A percentile compares a stretch with the other conserved stretches of the same genome.
phyloP scores from a whole-genome alignment of 225 moss, liverwort and hornwort species.

The Ulota crispa region DNA sequence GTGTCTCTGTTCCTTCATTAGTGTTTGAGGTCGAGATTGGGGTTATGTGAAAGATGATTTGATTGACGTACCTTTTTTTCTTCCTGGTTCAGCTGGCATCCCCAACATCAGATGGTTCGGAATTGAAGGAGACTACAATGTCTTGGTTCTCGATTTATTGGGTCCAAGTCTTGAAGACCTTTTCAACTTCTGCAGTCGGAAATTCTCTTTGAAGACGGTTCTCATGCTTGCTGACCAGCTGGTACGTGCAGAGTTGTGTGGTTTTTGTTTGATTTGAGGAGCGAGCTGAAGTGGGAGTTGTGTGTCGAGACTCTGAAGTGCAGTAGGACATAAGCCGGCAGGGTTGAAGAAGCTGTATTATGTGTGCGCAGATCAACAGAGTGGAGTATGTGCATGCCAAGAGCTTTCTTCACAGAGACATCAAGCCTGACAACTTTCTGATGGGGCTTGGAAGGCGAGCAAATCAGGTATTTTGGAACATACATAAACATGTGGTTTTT shows the following conservation, averaged over 20 bases:
- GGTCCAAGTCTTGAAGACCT: slow-evolving; percentile 95
- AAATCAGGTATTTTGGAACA: slow-evolving; percentile 67
- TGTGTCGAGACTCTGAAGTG: background rate
- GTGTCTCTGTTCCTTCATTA: background rate
- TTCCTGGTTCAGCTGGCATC: slow-evolving; percentile 73
- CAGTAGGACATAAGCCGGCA: background rate
- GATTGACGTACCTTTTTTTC: background rate
- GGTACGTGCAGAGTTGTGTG: slow-evolving; percentile 31
- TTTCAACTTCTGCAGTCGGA: slow-evolving; percentile 89
- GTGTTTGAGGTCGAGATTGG: background rate
- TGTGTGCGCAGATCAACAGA: slow-evolving; percentile 64
- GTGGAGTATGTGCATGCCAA: slow-evolving; percentile 95
- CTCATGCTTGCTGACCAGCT: slow-evolving; percentile 96
- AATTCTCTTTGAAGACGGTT: slow-evolving; percentile 90
- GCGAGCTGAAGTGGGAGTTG: background rate
- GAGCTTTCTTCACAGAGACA: slow-evolving; percentile 92
- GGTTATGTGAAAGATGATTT: background rate
- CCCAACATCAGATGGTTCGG: slow-evolving; percentile 99
- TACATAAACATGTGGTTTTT: background rate
- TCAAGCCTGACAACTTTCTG: slow-evolving; percentile 91
- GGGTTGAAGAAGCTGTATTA: background rate
- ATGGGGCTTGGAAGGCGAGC: slow-evolving; percentile 97
- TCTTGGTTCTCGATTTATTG: slow-evolving; percentile 89
- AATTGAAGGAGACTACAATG: slow-evolving; percentile 97
- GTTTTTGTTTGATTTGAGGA: background rate